These are phyloP conservation scores for Zymoseptoria tritici DNA, from an alignment of 2,329 filamentous ascomycete species.

Conservation along the genomic window DNA sequence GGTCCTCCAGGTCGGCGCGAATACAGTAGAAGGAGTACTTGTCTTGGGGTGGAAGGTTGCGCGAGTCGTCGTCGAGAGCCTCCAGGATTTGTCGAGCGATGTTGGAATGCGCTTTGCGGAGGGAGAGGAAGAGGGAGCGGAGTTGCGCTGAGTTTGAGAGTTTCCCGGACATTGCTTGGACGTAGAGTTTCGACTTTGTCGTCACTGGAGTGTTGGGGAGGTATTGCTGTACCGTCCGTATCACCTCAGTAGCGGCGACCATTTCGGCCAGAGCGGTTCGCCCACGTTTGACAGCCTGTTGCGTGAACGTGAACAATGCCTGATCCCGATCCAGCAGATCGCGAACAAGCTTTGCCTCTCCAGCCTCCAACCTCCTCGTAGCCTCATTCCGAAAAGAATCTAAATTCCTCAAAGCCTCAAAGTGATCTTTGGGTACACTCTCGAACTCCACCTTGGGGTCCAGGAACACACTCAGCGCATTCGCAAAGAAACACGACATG, in stretches of 20 bases:
- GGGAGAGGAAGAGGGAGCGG: conserved; percentile 48
- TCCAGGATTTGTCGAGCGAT: conserved; percentile 41
- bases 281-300: conserved; percentile 28
- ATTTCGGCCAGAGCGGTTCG: conserved; percentile 38
- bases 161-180: conserved; percentile 52
- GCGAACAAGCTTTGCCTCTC: conserved; percentile 33
- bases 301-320: conserved; percentile 44
- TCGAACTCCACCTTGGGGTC: conserved; percentile 29
- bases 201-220: conserved; percentile 32
- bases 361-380: conserved; percentile 23
- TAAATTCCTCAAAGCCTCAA: conserved; percentile 60
- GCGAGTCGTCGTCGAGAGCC: conserved; percentile 3
- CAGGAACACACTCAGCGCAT: conserved; percentile 61
- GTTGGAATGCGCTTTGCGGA: conserved; percentile 55
- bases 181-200: conserved; percentile 47
- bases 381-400: conserved; percentile 55
- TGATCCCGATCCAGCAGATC: conserved; percentile 54
- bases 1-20: conserved; percentile 14
- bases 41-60: background rate
- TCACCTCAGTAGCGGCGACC: conserved; percentile 28
- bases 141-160: conserved; percentile 45
- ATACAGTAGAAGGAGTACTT: conserved; percentile 2
- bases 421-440: conserved; percentile 51
- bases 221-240: conserved; percentile 32
- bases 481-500: conserved; percentile 81